Conservation (phyloP, 148 eudicot genomes). For the Dianthus caryophyllus region DNA sequence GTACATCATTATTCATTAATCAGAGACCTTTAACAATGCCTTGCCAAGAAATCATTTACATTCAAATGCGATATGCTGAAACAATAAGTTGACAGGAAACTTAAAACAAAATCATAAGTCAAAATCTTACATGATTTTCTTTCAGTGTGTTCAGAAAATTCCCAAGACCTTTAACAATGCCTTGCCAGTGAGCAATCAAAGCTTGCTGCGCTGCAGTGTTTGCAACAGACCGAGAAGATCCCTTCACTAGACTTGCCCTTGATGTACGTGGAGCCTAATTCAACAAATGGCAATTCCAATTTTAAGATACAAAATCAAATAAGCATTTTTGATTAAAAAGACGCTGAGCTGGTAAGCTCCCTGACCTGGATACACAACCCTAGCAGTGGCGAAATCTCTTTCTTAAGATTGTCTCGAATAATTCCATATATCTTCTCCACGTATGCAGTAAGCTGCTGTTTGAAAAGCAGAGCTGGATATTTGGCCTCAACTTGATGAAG, state of each 20-base stretch:
- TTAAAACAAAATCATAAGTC: neutral
- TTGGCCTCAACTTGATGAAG: slow-evolving; percentile 98
- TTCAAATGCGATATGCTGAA: neutral
- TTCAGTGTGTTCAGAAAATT: slow-evolving; percentile 74
- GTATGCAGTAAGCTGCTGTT: slow-evolving; percentile 98
- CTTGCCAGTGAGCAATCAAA: slow-evolving; percentile 97
- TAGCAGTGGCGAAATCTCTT: slow-evolving; percentile 94
- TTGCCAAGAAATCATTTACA: no score
- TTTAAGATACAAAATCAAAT: slow-evolving; percentile 15
- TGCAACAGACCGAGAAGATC: slow-evolving; percentile 82
- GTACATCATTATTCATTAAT: no score
- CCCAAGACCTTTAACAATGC: slow-evolving; percentile 85
- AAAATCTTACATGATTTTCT: slow-evolving; percentile 67
- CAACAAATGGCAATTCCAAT: neutral
- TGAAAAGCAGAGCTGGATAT: slow-evolving; percentile 96
- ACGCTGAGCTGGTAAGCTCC: slow-evolving; percentile 4
- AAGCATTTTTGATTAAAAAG: neutral
- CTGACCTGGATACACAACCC: slow-evolving; percentile 93
- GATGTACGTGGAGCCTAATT: slow-evolving; percentile 94
- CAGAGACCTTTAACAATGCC: no score
- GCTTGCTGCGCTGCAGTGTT: slow-evolving; percentile 89
- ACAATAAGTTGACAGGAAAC: neutral
- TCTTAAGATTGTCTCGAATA: slow-evolving; percentile 93
- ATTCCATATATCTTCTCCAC: slow-evolving; percentile 96
- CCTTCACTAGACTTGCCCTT: slow-evolving; percentile 96